phyloP scores from a whole-genome alignment of 2,329 filamentous ascomycete species.

The Pyrenochaeta sp. region DNA sequence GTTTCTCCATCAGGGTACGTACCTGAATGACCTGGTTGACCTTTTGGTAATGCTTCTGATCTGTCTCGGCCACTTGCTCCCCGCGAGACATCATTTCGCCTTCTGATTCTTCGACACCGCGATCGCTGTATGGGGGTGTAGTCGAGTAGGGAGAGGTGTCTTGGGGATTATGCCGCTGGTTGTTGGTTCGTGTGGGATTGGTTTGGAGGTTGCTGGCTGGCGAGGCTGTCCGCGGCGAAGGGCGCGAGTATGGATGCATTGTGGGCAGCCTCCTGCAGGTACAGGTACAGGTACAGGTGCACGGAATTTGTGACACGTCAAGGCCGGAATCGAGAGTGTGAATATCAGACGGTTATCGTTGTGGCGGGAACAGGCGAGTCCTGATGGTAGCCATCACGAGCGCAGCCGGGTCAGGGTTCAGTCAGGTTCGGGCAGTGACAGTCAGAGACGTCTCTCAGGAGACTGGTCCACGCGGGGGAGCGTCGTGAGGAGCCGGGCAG shows the following conservation, averaged over 20 bases:
- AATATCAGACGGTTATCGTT: constrained; percentile 37
- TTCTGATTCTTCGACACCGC: constrained; percentile 60
- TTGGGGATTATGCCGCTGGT: constrained; percentile 71
- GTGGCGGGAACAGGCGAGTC: constrained; percentile 44
- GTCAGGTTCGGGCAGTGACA: constrained; percentile 32
- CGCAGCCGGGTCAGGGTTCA: constrained; percentile 34
- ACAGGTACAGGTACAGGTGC: constrained; percentile 21
- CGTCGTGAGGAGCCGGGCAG: constrained; percentile 10
- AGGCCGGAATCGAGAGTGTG: constrained; percentile 17
- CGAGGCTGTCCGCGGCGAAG: constrained; percentile 75
- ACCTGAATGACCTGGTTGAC: constrained; percentile 95
- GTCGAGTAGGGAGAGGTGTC: constrained; percentile 63
- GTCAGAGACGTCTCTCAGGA: constrained; percentile 39
- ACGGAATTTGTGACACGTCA: constrained; percentile 10
- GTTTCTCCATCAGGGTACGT: constrained; percentile 33
- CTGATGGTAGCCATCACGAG: constrained; percentile 52
- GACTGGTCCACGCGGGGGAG: constrained; percentile 39
- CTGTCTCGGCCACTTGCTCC: constrained; percentile 40
- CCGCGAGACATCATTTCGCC: constrained; percentile 52
- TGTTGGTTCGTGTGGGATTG: constrained; percentile 75
- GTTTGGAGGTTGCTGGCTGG: constrained; percentile 76
- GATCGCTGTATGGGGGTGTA: constrained; percentile 58
- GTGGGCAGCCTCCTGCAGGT: constrained; percentile 37
- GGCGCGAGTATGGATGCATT: constrained; percentile 88
- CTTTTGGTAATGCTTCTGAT: constrained; percentile 61